phyloP scores from a whole-genome alignment of 2,329 filamentous ascomycete species.

The Amesomyces nigricolor region DNA sequence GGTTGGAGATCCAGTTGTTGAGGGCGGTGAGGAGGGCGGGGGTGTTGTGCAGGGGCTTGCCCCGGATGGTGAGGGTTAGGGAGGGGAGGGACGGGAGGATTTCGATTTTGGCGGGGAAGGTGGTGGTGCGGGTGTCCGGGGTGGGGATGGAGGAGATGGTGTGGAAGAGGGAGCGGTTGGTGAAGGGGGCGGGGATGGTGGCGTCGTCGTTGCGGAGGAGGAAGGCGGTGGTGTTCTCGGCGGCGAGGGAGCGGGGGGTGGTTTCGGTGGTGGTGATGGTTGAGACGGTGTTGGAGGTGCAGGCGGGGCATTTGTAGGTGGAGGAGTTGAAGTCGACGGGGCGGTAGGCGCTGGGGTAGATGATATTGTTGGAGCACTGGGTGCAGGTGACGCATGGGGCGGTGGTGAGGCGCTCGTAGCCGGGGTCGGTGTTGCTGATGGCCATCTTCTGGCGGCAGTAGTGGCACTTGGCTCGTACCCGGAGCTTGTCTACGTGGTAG shows the following conservation, averaged over 20 bases:
- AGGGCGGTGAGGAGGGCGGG: slow-evolving; percentile 33
- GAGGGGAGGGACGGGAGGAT: slow-evolving; percentile 10
- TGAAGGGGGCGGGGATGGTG: slow-evolving; percentile 35
- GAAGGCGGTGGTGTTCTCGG: slow-evolving; percentile 40
- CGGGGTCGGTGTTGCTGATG: slow-evolving; percentile 8
- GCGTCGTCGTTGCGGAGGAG: slow-evolving; percentile 38
- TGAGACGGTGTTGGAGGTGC: slow-evolving; percentile 27
- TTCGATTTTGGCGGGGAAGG: slow-evolving; percentile 32
- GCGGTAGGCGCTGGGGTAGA: slow-evolving; percentile 43
- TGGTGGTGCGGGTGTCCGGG: slow-evolving; percentile 28
- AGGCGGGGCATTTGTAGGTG: slow-evolving; percentile 40
- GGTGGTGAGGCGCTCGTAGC: slow-evolving; percentile 4
- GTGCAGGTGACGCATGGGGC: slow-evolving; percentile 42
- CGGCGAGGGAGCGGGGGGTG: slow-evolving; percentile 33
- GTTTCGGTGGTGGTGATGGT: slow-evolving; percentile 37
- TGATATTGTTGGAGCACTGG: slow-evolving; percentile 40
- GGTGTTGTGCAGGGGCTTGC: slow-evolving; percentile 41
- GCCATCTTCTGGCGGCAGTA: slow-evolving; percentile 37
- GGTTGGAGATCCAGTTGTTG: slow-evolving; percentile 33
- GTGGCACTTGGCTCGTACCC: slow-evolving; percentile 43
- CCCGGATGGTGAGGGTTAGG: slow-evolving; percentile 29
- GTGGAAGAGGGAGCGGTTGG: slow-evolving; percentile 37
- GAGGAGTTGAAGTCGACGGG: slow-evolving; percentile 29
- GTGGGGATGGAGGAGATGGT: slow-evolving; percentile 28
- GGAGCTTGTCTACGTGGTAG: slow-evolving; percentile 39